Evolutionary conservation across 805 yeast species (phyloP).

Genomic region (Novakomyces olei): DNA sequence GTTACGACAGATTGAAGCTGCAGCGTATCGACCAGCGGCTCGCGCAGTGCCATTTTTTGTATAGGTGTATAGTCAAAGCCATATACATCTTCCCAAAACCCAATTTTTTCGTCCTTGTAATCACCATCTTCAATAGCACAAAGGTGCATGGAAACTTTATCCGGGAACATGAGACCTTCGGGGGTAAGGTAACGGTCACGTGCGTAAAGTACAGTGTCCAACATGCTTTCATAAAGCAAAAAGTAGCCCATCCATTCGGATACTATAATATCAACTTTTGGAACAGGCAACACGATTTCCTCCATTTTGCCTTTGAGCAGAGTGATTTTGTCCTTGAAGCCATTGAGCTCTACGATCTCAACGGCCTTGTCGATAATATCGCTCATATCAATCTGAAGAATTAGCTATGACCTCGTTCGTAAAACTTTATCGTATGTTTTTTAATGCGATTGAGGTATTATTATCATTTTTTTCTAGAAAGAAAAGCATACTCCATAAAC

Average conservation of each 20-base stretch:
- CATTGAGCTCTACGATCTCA: constrained; percentile 64
- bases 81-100: constrained; percentile 76
- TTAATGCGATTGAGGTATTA: background rate
- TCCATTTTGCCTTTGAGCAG: constrained; percentile 81
- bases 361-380: constrained; percentile 92
- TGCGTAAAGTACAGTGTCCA: constrained; percentile 85
- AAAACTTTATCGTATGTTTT: background rate
- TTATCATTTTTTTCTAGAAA: background rate
- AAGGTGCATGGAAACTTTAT: constrained; percentile 56
- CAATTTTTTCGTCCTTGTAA: constrained; percentile 62
- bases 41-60: constrained; percentile 63
- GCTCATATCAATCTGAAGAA: constrained; percentile 61
- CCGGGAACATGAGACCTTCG: constrained; percentile 65
- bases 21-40: constrained; percentile 92
- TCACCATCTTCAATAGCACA: constrained; percentile 77
- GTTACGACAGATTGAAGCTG: constrained; percentile 57
- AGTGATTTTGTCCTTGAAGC: constrained; percentile 67
- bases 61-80: constrained; percentile 91
- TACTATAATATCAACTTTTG: constrained; percentile 79
- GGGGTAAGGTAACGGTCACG: constrained; percentile 61
- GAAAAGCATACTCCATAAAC: constrained; percentile 48
- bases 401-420: background rate
- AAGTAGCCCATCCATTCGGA: constrained; percentile 99
- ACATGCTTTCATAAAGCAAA: constrained; percentile 85
- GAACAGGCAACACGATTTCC: constrained; percentile 65